A percentile compares a stretch with the other conserved stretches of the same genome.
These are phyloP conservation scores for Sclerotiophoma versabilis DNA, from an alignment of 2,329 filamentous ascomycete genomes.

Conservation along the genomic window DNA sequence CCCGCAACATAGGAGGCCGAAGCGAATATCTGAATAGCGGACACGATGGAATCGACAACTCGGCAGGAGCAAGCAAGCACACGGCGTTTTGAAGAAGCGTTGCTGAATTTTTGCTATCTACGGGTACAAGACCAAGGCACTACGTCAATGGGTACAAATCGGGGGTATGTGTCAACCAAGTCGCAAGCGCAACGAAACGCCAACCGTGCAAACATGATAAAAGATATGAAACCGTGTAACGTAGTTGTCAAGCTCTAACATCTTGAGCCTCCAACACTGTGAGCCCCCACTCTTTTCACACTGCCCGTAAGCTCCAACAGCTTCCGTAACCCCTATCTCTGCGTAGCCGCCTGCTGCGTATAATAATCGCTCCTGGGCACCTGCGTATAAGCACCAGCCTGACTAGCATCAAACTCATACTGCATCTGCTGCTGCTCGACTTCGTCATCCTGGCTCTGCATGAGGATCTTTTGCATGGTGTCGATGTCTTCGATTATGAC, in stretches of 20 bases:
- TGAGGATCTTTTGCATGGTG: conserved; percentile 54
- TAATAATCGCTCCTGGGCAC: conserved; percentile 11
- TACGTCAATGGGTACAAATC: conserved; percentile 7
- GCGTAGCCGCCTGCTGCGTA: not conserved
- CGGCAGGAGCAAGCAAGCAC: not conserved
- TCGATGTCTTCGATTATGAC: conserved; percentile 74
- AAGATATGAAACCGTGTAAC: conserved; percentile 6
- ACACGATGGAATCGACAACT: not conserved
- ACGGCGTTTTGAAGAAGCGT: not conserved
- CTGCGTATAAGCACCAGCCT: conserved; percentile 11
- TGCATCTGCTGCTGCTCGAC: conserved; percentile 15
- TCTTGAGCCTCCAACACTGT: not conserved
- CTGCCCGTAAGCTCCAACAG: not conserved
- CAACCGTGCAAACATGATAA: conserved; percentile 5
- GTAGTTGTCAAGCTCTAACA: not conserved
- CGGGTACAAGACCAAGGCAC: not conserved
- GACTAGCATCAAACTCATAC: conserved; percentile 15
- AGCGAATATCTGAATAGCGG: not conserved
- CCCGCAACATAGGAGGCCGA: not conserved
- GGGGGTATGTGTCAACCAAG: conserved; percentile 20
- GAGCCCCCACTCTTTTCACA: too few species aligned
- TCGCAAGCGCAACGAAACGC: conserved; percentile 14
- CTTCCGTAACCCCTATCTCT: not conserved
- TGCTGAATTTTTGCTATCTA: conserved; percentile 9
- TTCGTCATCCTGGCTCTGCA: conserved; percentile 49